Conservation (phyloP, 257 asterid genomes). For the Salvia miltiorrhiza region DNA sequence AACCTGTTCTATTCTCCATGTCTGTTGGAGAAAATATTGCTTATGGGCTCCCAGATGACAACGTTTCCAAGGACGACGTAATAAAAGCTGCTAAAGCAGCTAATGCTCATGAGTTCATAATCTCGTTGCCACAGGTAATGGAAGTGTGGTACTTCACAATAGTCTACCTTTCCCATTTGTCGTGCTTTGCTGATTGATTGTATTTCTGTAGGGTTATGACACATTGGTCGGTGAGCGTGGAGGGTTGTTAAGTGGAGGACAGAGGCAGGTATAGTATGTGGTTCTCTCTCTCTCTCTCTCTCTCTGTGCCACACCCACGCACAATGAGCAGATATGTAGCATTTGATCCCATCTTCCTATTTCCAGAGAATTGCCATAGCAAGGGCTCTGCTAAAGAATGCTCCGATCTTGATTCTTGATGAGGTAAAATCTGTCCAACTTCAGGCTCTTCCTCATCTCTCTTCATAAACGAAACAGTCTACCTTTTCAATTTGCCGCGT, state of each 20-base stretch:
- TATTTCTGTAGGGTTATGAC: constrained; percentile 66
- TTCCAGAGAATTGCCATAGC: constrained; percentile 95
- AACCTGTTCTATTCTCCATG: constrained; percentile 88
- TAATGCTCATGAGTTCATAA: constrained; percentile 93
- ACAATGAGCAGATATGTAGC: neutral
- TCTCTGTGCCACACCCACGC: neutral
- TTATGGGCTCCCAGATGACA: constrained; percentile 91
- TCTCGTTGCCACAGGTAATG: constrained; percentile 86
- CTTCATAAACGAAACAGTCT: neutral
- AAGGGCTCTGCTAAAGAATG: constrained; percentile 95
- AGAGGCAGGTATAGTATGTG: constrained; percentile 66
- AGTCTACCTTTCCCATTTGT: constrained; percentile 8
- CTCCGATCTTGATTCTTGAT: constrained; percentile 90
- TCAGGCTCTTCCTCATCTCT: neutral
- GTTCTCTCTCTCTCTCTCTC: constrained; percentile 9
- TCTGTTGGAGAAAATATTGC: constrained; percentile 97
- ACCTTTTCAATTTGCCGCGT: too few species aligned
- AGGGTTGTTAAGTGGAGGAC: constrained; percentile 95
- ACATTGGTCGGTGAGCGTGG: constrained; percentile 98
- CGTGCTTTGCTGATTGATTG: constrained; percentile 17
- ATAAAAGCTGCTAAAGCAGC: constrained; percentile 98
- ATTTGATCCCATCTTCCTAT: constrained; percentile 21
- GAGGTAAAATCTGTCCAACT: constrained; percentile 48
- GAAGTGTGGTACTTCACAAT: constrained; percentile 8
- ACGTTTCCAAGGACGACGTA: constrained; percentile 81